These are phyloP conservation scores for Volvariella surrecta DNA, from an alignment of 1,284 basidiomycete genomes.

Conservation along the genomic window DNA sequence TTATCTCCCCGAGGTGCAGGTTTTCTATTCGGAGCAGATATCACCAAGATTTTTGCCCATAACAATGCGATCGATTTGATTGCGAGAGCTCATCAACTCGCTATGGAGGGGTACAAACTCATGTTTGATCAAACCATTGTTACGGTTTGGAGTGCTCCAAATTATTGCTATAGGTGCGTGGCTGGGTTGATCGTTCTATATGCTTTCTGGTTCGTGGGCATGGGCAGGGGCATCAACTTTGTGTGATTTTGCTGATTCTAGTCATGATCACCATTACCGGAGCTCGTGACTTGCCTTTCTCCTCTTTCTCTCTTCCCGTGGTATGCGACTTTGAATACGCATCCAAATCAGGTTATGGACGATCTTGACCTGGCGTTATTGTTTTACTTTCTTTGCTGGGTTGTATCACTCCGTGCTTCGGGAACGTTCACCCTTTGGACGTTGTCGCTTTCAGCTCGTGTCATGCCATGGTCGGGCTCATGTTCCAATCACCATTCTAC, in stretches of 20 bases:
- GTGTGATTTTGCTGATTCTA: not conserved
- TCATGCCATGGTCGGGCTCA: no score
- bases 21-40: constrained; percentile 91
- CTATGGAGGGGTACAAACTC: constrained; percentile 97
- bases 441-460: no score
- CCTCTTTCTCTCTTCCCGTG: constrained; percentile 4
- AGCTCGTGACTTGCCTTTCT: constrained; percentile 7
- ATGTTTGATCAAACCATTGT: constrained; percentile 97
- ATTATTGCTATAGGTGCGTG: constrained; percentile 92
- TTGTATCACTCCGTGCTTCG: no score
- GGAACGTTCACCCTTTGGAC: no score
- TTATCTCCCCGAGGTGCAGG: constrained; percentile 96
- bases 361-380: no score
- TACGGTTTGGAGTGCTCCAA: constrained; percentile 98
- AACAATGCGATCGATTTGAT: constrained; percentile 92
- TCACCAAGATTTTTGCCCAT: constrained; percentile 85
- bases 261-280: constrained; percentile 1
- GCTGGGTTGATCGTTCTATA: constrained; percentile 5
- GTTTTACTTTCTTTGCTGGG: no score
- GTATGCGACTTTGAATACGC: constrained; percentile 1
- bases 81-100: constrained; percentile 94
- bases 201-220: constrained; percentile 2
- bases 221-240: not conserved
- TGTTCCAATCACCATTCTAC: no score
- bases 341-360: not conserved